Evolutionary conservation across 179 eudicot species (phyloP), one percentile per base, ranked within the genome.

Genomic region (Vitellaria paradoxa): DNA sequence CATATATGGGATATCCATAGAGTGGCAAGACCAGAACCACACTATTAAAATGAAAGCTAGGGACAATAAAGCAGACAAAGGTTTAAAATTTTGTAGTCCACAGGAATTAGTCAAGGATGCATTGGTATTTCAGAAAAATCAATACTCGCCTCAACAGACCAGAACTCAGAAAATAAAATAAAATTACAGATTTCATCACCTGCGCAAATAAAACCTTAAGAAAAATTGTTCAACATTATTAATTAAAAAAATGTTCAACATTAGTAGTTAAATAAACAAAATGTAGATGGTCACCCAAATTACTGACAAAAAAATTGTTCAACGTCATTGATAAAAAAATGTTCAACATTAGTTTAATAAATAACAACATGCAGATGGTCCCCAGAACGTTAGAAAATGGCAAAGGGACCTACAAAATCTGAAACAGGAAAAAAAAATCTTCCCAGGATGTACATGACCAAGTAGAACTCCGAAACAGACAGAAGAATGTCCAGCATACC

Each of bases 401-500:
- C 37, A 30, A 30, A 30, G 37, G 37, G 2, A 30, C 37, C 37
- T 30, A 30, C 37, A 0, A 2, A 2, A 0, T 30, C 37, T 30
- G 37, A 72, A 72, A 18, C 30, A 40, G 30, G 50, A 71, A 52
- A 30, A 6, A 15, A 5, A 40, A 40, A 11, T 13, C 47, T 18
- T 12, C 13, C 45, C 7, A 65, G 47, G 50, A 72, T 40, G 40
- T 24, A 40, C 8, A 21, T 56, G 62, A 24, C 61, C 13, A 13
- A 13, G 45, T 7, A 7, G 73, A 70, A 72, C 65, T 73, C n/a
- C 17, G 53, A 73, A 71, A 26, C 9, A 57, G 65, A 65, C 18
- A 75, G 60, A 65, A 76, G 64, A 71, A 76, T 67, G 24, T 70
- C 47, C 24, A 45, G 73, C 82, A 72, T 89, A 95, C 99, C 99